These are phyloP conservation scores for Aspergillus sp. DNA, from an alignment of 2,329 filamentous ascomycete species.

Conservation along the genomic window DNA sequence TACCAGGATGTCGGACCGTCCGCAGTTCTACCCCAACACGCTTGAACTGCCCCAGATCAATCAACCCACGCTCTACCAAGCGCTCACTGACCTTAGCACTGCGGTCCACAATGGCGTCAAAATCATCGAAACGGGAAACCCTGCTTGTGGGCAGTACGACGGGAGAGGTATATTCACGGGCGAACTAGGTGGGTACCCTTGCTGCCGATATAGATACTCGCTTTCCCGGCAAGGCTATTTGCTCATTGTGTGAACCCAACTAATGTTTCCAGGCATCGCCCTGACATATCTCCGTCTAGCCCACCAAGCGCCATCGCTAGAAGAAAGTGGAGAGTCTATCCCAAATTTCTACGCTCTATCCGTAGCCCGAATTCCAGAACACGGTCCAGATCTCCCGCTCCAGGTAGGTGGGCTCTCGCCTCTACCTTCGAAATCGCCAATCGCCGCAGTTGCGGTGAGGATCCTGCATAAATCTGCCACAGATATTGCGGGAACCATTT, in stretches of 20 bases:
- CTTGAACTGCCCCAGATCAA: background rate
- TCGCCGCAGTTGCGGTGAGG: slow-evolving; percentile 27
- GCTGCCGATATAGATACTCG: too few relatives aligned
- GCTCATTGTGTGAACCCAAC: background rate
- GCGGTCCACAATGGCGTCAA: slow-evolving; percentile 3
- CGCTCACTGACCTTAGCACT: background rate
- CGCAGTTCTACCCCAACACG: slow-evolving; percentile 1
- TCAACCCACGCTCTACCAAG: background rate
- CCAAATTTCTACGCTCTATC: slow-evolving; percentile 29
- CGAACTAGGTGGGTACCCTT: background rate
- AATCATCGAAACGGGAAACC: background rate
- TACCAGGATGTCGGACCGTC: background rate
- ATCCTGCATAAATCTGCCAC: slow-evolving; percentile 21
- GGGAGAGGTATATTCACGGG: slow-evolving; percentile 4
- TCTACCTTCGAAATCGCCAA: slow-evolving; percentile 30
- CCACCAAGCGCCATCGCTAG: slow-evolving; percentile 32
- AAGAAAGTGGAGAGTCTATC: slow-evolving; percentile 9
- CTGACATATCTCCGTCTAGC: slow-evolving; percentile 40
- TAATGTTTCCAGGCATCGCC: slow-evolving; percentile 28
- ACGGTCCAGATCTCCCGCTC: slow-evolving; percentile 25
- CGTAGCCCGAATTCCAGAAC: slow-evolving; percentile 26
- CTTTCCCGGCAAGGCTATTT: background rate
- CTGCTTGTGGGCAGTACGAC: background rate
- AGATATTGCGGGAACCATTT: slow-evolving; percentile 17
- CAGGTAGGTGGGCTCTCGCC: slow-evolving; percentile 34